Conservation (phyloP, 2,329 filamentous ascomycete species). For the Colletotrichum cordylinicola region DNA sequence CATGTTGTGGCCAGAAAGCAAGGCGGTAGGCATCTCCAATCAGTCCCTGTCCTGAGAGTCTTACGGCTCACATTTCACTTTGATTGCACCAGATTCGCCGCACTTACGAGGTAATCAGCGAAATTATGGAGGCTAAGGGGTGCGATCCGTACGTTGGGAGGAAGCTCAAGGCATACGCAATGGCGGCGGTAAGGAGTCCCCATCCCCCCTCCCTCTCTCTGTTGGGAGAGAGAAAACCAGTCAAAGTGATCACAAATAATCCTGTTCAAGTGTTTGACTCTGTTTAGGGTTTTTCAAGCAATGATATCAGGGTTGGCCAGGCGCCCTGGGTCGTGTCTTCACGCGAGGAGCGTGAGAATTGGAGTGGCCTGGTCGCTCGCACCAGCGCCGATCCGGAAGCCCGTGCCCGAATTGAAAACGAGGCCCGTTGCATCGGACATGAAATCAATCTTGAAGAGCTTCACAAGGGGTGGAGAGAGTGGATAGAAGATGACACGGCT, state of each 20-base stretch:
- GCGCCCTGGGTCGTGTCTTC: neutral
- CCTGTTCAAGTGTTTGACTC: neutral
- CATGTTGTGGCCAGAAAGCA: neutral
- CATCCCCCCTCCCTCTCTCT: fast-evolving
- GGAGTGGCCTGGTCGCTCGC: neutral
- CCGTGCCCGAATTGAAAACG: neutral
- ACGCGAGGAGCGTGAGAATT: neutral
- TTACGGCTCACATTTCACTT: neutral
- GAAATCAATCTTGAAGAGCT: neutral
- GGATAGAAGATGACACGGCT: neutral
- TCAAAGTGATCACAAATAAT: neutral
- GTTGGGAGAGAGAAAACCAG: neutral
- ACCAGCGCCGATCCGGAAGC: neutral
- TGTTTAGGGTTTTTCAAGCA: neutral
- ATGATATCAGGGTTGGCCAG: neutral
- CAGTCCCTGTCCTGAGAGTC: neutral
- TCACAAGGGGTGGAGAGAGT: neutral
- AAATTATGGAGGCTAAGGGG: neutral
- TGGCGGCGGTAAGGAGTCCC: neutral
- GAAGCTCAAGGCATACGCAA: neutral
- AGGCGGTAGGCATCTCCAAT: neutral
- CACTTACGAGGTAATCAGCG: neutral
- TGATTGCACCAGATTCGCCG: neutral
- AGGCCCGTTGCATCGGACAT: neutral
- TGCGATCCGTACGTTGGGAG: neutral